Evolutionary conservation across 2,329 filamentous ascomycete genomes (phyloP).

Genomic region (Plenodomus lindquistii): DNA sequence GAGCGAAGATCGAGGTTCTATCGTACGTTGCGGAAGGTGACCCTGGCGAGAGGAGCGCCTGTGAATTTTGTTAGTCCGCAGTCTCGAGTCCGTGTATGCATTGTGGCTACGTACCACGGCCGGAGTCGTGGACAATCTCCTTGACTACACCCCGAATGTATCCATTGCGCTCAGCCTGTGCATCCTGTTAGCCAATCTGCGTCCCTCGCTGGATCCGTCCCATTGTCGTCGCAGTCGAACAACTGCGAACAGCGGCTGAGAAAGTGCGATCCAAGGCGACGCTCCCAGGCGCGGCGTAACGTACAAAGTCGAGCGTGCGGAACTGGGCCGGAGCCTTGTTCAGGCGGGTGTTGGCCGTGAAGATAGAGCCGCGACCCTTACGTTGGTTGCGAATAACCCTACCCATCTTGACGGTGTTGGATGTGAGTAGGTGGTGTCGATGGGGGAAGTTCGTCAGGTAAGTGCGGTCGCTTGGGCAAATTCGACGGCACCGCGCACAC

Average conservation of each 20-base stretch:
- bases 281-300: constrained; percentile 31
- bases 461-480: neutral
- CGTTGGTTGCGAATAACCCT: constrained; percentile 78
- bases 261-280: too few species aligned
- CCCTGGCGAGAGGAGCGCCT: constrained; percentile 84
- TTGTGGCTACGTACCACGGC: constrained; percentile 70
- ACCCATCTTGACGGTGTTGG: constrained; percentile 55
- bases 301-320: constrained; percentile 86
- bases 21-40: constrained; percentile 81
- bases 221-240: constrained; percentile 16
- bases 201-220: constrained; percentile 23
- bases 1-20: neutral
- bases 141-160: constrained; percentile 97
- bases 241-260: too few species aligned
- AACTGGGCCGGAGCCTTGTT: constrained; percentile 96
- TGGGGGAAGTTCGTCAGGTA: neutral
- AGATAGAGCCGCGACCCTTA: constrained; percentile 73
- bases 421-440: constrained; percentile 23
- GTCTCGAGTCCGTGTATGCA: constrained; percentile 6
- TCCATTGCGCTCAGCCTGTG: constrained; percentile 81
- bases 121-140: constrained; percentile 98
- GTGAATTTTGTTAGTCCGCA: constrained; percentile 23
- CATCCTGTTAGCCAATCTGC: constrained; percentile 33
- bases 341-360: constrained; percentile 69
- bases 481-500: neutral